Conservation (phyloP, 768 basidiomycete species). For the Crassisporium funariophilum region DNA sequence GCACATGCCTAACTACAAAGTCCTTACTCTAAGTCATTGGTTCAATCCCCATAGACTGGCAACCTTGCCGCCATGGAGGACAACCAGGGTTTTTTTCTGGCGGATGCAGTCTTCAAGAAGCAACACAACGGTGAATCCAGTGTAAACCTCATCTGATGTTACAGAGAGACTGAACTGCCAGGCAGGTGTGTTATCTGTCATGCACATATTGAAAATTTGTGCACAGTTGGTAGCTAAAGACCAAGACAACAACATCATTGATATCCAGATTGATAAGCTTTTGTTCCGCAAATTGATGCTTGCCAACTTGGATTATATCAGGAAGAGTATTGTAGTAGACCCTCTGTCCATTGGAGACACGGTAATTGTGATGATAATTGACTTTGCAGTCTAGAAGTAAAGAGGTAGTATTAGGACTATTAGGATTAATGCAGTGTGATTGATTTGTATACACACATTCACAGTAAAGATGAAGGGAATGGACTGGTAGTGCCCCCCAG, state of each 20-base stretch:
- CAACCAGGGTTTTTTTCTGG: background rate
- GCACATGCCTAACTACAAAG: too few relatives aligned
- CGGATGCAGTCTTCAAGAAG: conserved; percentile 4
- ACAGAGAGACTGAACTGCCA: conserved; percentile 2
- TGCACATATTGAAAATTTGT: background rate
- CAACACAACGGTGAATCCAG: background rate
- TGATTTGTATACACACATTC: background rate
- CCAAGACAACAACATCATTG: conserved; percentile 12
- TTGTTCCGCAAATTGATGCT: conserved; percentile 17
- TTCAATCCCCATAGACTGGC: background rate
- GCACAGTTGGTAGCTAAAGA: conserved; percentile 14
- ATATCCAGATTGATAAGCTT: conserved; percentile 15
- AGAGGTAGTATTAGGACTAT: background rate
- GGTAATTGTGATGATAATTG: background rate
- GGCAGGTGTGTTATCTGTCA: background rate
- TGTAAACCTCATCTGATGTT: conserved; percentile 2
- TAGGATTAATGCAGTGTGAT: background rate
- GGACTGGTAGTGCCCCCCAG: background rate
- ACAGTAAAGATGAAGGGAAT: background rate
- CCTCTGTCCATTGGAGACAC: background rate
- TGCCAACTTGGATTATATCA: conserved; percentile 3
- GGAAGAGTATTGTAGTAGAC: background rate
- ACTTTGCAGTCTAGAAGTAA: background rate
- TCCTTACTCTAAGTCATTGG: too few relatives aligned
- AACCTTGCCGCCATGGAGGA: conserved; percentile 2